phyloP scores from a whole-genome alignment of 169 alveolate species.

The Plasmodium gallinaceum region DNA sequence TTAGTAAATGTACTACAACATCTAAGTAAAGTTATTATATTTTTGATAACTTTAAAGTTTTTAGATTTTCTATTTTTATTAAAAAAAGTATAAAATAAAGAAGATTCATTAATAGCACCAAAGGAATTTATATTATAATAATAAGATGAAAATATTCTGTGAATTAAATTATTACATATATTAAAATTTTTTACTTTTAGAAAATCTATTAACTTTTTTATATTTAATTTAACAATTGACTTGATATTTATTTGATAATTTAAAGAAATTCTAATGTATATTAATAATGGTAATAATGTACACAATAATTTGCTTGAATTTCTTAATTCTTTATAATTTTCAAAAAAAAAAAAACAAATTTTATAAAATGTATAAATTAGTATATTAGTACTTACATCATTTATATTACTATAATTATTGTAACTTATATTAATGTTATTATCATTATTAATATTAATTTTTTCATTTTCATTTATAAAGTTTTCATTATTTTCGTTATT shows the following conservation, averaged over 20 bases:
- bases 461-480: neutral
- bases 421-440: neutral
- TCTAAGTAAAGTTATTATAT: constrained; percentile 10
- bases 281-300: constrained; percentile 16
- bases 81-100: constrained; percentile 16
- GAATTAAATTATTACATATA: constrained; percentile 46
- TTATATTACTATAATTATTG: neutral
- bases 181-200: constrained; percentile 31
- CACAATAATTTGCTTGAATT: constrained; percentile 28
- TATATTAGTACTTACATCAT: constrained; percentile 11
- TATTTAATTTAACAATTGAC: constrained; percentile 24
- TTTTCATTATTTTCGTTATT: neutral
- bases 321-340: constrained; percentile 26
- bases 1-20: neutral
- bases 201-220: constrained; percentile 9
- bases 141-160: constrained; percentile 45
- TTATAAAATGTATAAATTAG: constrained; percentile 45
- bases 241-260: constrained; percentile 18
- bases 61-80: neutral
- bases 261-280: constrained; percentile 29
- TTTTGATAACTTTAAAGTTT: constrained; percentile 29
- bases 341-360: constrained; percentile 40
- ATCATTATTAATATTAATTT: neutral
- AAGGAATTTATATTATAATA: constrained; percentile 32
- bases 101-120: constrained; percentile 20